Base-by-base conservation (phyloP, 2,329 filamentous ascomycete genomes). In the Grosmannia penicillata region DNA sequence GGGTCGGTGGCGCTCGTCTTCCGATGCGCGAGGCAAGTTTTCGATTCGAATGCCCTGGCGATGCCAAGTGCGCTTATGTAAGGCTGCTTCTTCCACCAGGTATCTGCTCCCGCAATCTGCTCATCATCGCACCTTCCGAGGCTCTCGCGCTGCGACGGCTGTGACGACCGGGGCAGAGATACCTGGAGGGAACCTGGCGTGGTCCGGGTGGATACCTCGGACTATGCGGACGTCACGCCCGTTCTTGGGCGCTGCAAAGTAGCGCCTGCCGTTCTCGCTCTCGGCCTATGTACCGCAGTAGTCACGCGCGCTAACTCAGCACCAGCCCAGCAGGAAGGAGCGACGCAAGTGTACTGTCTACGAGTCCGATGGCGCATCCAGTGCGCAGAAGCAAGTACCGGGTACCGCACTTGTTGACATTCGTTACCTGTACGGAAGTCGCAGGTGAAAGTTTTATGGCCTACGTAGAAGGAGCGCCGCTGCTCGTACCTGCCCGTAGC, bases 321-420 rank as follows among this genome's bases (percentile, higher is more conserved):
- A 37, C 24, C 24, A 22, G 14, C 10, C 21, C 24, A 8, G 15
- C 33, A 35, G 23, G 21, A 27, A 35, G 21, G 15, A 22, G 27
- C n/a, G n/a, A n/a, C n/a, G n/a, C n/a, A n/a, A n/a, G n/a, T n/a
- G 33, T 9, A 5, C 15, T 4, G 9, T 14, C 3, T 13, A 19
- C 23, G 10, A 27, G 24, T 27, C 18, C 23, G 23, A 8, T 18
- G n/a, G 33, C 23, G 10, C n/a, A n/a, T n/a, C n/a, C n/a, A n/a
- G n/a, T n/a, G n/a, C n/a, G 26, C 26, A 8, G 26, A 27, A 27
- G n/a, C 6, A 13, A 5, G 11, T 8, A 13, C 5, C n/a, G n/a
- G n/a, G n/a, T n/a, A n/a, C n/a, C n/a, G n/a, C n/a, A 19, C 17
- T 26, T 38, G 33, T 40, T 40, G 38, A 40, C 33, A 40, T 23